These are phyloP conservation scores for Peribolospora baueri DNA, from an alignment of 768 basidiomycete species.

Conservation along the genomic window DNA sequence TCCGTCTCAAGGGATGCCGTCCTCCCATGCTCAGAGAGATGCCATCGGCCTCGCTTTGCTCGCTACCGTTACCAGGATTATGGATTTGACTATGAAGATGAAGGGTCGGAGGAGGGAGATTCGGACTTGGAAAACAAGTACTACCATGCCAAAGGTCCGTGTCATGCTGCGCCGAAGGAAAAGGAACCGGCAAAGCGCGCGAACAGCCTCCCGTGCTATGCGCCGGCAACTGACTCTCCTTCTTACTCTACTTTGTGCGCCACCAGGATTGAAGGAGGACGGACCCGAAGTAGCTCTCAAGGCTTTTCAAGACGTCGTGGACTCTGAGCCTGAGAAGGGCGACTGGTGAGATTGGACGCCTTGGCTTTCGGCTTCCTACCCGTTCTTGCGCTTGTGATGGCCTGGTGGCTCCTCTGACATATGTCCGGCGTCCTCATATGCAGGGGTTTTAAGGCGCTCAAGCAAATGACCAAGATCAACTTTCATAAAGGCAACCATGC, in stretches of 20 bases:
- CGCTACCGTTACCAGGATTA: conserved; percentile 37
- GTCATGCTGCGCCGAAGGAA: neutral
- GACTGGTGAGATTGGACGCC: conserved; percentile 43
- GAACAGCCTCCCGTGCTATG: too few species aligned
- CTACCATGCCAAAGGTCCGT: conserved; percentile 82
- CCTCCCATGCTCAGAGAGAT: too few species aligned
- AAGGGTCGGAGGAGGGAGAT: conserved; percentile 51
- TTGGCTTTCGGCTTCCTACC: neutral
- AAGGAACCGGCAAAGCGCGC: too few species aligned
- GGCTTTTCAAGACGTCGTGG: conserved; percentile 67
- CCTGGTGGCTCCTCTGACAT: neutral
- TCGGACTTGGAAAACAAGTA: conserved; percentile 95
- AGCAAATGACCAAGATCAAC: conserved; percentile 85
- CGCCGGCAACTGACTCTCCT: too few species aligned
- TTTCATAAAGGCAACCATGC: conserved; percentile 42
- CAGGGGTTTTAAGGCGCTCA: conserved; percentile 97
- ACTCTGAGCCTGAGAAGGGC: conserved; percentile 72
- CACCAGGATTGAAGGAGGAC: conserved; percentile 75
- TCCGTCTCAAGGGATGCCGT: too few species aligned
- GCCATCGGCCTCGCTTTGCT: too few species aligned
- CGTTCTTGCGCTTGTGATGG: neutral
- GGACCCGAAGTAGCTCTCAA: conserved; percentile 73
- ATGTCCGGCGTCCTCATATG: neutral
- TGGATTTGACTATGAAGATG: conserved; percentile 84
- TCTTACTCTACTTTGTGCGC: neutral